phyloP scores from a whole-genome alignment of 768 basidiomycete genomes.

The Austroboletus eburneus region DNA sequence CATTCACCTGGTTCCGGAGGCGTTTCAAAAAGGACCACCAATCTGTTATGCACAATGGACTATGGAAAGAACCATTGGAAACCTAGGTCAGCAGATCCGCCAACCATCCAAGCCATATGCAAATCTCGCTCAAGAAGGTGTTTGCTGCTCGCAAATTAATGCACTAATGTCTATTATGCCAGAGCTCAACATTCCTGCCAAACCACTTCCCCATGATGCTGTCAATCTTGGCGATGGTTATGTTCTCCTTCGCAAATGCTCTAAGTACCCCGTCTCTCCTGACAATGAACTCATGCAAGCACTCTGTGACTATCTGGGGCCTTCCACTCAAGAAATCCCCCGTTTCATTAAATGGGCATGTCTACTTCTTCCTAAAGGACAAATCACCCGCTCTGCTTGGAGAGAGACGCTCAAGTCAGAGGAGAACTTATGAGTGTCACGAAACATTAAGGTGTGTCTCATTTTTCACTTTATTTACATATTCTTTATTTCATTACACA shows the following conservation, averaged over 20 bases:
- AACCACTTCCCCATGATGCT: too few species aligned
- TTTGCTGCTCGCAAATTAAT: background rate
- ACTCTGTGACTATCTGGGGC: background rate
- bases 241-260: background rate
- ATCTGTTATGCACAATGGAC: slow-evolving; percentile 27
- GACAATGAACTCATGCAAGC: background rate
- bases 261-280: background rate
- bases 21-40: background rate
- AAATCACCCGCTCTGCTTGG: background rate
- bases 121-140: background rate
- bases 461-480: too few species aligned
- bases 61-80: slow-evolving; percentile 28
- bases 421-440: background rate
- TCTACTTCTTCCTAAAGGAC: background rate
- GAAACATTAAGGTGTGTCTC: background rate
- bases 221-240: slow-evolving; percentile 1
- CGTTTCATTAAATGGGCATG: background rate
- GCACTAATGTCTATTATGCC: background rate
- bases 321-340: background rate
- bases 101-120: slow-evolving; percentile 6
- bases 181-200: too few species aligned
- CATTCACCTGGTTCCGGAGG: background rate
- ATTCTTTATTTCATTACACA: background rate
- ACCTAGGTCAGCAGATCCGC: slow-evolving; percentile 23
- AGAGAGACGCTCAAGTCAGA: background rate